A percentile compares a stretch with the other conserved stretches of the same genome.
Evolutionary conservation across 2,329 filamentous ascomycete genomes (phyloP).

Genomic region (Diaporthe vaccinii): DNA sequence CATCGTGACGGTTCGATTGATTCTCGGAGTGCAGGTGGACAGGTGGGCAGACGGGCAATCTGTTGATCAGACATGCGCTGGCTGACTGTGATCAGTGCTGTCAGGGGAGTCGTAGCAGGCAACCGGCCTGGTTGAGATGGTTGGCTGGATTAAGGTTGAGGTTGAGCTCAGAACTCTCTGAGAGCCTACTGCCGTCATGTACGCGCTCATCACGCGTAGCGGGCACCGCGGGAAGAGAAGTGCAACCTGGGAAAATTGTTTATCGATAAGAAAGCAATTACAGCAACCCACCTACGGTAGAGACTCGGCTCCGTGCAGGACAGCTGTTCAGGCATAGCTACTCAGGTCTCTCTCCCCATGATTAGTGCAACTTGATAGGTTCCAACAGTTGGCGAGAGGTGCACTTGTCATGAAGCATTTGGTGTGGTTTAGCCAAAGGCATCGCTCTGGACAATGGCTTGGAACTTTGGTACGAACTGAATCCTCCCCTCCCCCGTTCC

Average conservation of each 20-base stretch:
- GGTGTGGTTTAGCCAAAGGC: not conserved
- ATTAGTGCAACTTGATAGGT: not conserved
- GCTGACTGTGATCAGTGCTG: not conserved
- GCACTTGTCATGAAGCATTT: not conserved
- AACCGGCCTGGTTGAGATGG: conserved; percentile 13
- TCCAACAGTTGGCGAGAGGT: not conserved
- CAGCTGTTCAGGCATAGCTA: not conserved
- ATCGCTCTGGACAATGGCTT: not conserved
- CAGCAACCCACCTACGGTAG: too few relatives aligned
- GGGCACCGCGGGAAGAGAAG: not conserved
- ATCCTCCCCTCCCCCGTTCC: not conserved
- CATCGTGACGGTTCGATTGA: conserved; percentile 3
- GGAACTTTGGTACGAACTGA: not conserved
- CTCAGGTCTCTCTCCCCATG: not conserved
- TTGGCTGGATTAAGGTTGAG: conserved; percentile 5
- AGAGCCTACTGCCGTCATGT: not conserved
- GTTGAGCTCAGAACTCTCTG: conserved; percentile 9
- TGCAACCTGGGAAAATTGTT: conserved; percentile 16
- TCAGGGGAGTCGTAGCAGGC: not conserved
- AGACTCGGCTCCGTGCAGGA: not conserved
- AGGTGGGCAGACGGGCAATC: not conserved
- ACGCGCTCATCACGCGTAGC: not conserved
- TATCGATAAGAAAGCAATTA: conserved; percentile 34
- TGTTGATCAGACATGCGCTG: not conserved
- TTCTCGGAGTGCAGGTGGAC: not conserved